Conservation (phyloP, 2,329 filamentous ascomycete genomes). For the Hymenoscyphus repandus region DNA sequence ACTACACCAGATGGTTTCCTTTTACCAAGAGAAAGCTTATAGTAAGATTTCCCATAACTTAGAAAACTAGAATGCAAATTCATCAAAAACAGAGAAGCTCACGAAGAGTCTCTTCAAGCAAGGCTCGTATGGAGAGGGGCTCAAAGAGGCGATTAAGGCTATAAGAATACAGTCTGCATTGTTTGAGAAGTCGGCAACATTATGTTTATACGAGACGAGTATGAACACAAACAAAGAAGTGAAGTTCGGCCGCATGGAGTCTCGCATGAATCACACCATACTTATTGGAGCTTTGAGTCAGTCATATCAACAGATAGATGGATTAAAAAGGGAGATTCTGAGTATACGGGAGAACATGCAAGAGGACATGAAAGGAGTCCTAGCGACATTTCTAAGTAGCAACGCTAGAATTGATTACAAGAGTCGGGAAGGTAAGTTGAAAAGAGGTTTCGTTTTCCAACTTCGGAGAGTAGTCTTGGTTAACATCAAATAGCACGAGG, state of each 20-base stretch:
- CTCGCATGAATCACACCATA: background rate
- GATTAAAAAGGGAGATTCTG: background rate
- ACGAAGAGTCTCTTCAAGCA: background rate
- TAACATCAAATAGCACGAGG: background rate
- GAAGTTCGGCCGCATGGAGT: background rate
- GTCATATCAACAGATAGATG: background rate
- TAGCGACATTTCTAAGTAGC: background rate
- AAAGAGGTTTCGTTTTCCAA: background rate
- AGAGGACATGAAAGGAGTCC: background rate
- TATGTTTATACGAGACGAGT: background rate
- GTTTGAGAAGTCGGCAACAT: background rate
- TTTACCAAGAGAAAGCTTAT: background rate
- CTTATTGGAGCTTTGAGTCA: background rate
- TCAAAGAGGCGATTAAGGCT: background rate
- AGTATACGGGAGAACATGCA: no score
- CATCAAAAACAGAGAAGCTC: background rate
- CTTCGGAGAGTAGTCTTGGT: background rate
- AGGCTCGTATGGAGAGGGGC: background rate
- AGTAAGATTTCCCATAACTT: background rate
- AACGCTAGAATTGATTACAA: background rate
- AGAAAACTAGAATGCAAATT: background rate
- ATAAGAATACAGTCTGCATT: background rate
- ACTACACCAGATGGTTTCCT: background rate
- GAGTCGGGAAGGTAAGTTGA: background rate
- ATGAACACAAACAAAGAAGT: constrained; percentile 1